Conservation (phyloP, 2,329 filamentous ascomycete genomes). For the Fusarium luffae region DNA sequence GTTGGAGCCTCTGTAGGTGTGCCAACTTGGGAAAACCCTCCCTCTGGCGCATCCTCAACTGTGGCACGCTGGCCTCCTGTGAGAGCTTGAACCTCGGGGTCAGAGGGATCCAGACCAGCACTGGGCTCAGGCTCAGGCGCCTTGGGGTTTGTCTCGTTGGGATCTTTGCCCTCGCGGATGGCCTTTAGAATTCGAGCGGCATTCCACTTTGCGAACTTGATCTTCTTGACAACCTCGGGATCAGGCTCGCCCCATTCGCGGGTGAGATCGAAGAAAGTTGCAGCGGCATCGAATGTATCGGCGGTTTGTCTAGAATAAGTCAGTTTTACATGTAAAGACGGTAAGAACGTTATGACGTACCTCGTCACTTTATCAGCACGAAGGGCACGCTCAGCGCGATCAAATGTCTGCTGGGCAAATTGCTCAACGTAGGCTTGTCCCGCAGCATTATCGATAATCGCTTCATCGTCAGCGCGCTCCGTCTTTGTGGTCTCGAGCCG, state of each 20-base stretch:
- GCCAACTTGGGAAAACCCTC: conserved; percentile 47
- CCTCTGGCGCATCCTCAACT: conserved; percentile 66
- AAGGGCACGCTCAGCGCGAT: conserved; percentile 83
- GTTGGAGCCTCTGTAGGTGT: conserved; percentile 45
- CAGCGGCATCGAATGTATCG: conserved; percentile 91
- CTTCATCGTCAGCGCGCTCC: conserved; percentile 80
- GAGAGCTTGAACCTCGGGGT: conserved; percentile 70
- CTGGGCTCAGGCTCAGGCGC: conserved; percentile 60
- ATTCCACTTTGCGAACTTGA: conserved; percentile 97
- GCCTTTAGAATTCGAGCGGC: conserved; percentile 90
- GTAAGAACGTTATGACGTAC: conserved; percentile 55
- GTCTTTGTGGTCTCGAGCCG: conserved; percentile 75
- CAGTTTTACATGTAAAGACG: neutral
- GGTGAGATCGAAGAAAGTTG: conserved; percentile 89
- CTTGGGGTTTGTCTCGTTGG: conserved; percentile 88
- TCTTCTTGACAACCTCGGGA: conserved; percentile 81
- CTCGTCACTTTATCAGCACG: conserved; percentile 84
- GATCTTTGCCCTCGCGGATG: conserved; percentile 89
- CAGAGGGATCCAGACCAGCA: conserved; percentile 67
- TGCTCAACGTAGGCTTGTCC: conserved; percentile 94
- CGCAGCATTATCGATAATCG: conserved; percentile 84
- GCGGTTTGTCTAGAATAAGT: conserved; percentile 78
- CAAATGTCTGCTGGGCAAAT: conserved; percentile 90
- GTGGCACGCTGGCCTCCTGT: conserved; percentile 55
- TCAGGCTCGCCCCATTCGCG: conserved; percentile 85